Base-by-base conservation (phyloP, 2,329 filamentous ascomycete species). In the Tolypocladium nubicola region DNA sequence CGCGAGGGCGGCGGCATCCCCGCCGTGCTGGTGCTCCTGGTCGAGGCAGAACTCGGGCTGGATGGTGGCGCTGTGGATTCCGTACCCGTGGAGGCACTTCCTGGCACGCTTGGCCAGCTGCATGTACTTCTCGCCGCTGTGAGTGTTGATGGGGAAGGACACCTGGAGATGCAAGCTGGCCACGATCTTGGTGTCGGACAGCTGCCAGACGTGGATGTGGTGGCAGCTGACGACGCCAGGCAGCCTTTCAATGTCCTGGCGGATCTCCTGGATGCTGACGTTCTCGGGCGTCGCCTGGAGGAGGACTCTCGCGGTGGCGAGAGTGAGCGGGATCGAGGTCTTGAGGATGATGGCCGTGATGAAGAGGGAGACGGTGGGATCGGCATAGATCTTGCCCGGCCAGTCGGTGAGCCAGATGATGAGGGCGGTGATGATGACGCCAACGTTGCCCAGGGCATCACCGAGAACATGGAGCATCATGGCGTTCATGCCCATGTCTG, bases 201-300 rank as follows among this genome's bases (percentile, higher is more conserved):
- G 82, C 72, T 97, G 93, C 94, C 94, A 99, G 61, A 99, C 91
- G 70, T 99, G 94, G 26, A 99, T 81, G 70, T 99, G 93, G 73
- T 99, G 94, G 68, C 91, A 96, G 69, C 88, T 90, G 60, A 94
- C 78, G 53, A 99, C 88, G 47, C 92, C 92, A 0, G 88, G 87
- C 7, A 99, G 83, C 19, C 82, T 76, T 68, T 92, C 84, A 56
- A 99, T 96, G 69, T 99, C 94, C 63, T 93, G 87, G 63, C 90
- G 89, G 71, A 99, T 93, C 59, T 97, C 89, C 62, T 92, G 87
- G 57, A 97, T 84, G 64, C 87, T 86, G 65, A 99, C 86, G 56
- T 93, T 89, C 59, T 91, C 87, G 0, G 94, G 94, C 0, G 94
- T 96, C 2, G 93, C 94, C 73, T 99, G 94, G 1, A 99, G 82